These are phyloP conservation scores for Parietichytrium sp. DNA, from an alignment of 108 stramenopile species.

Conservation along the genomic window DNA sequence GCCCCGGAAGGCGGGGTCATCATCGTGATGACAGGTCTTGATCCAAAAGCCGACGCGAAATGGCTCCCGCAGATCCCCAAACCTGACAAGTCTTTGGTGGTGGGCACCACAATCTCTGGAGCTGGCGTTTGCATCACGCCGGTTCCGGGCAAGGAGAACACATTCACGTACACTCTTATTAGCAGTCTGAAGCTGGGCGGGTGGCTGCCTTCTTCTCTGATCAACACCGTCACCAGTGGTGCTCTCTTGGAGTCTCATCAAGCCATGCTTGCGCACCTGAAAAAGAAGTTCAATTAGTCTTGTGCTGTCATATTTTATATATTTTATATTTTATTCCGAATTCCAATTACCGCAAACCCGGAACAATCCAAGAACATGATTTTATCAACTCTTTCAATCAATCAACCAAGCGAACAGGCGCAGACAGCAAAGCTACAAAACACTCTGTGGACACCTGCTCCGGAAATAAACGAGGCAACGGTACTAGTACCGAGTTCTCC, in stretches of 20 bases:
- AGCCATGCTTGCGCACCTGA: constrained; percentile 16
- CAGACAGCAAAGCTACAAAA: too few species aligned
- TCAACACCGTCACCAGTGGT: not conserved
- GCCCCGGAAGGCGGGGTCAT: not conserved
- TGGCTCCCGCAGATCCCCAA: constrained; percentile 10
- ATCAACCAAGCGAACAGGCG: too few species aligned
- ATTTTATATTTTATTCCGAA: not conserved
- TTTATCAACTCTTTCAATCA: too few species aligned
- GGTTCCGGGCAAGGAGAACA: not conserved
- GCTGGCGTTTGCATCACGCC: not conserved
- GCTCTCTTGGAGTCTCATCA: constrained; percentile 32
- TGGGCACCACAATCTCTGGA: not conserved
- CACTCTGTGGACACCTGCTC: too few species aligned
- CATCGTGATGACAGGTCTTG: not conserved
- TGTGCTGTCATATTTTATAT: not conserved
- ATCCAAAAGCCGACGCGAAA: not conserved
- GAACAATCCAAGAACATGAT: too few species aligned
- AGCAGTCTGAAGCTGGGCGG: constrained; percentile 17
- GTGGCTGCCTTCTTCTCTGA: constrained; percentile 1
- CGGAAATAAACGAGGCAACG: too few species aligned
- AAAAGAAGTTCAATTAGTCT: not conserved
- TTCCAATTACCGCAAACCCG: too few species aligned
- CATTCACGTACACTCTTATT: not conserved
- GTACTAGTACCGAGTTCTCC: too few species aligned
- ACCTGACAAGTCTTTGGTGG: not conserved